These are phyloP conservation scores for Microsporum ferrugineum DNA, from an alignment of 2,329 filamentous ascomycete species.

Conservation along the genomic window DNA sequence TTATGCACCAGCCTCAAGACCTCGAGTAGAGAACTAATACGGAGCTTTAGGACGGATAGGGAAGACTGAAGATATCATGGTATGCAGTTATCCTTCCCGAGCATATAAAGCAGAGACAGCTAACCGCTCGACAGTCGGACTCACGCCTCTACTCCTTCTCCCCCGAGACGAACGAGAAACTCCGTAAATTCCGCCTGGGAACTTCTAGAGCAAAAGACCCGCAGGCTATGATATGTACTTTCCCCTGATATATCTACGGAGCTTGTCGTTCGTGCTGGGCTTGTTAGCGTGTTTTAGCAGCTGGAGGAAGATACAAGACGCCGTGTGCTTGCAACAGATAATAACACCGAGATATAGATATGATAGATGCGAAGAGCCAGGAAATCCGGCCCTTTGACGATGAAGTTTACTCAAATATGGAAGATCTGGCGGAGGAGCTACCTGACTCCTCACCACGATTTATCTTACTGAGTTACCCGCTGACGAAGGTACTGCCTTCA, in stretches of 20 bases:
- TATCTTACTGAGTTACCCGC: constrained; percentile 77
- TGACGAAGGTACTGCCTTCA: constrained; percentile 57
- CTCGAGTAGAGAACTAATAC: not conserved
- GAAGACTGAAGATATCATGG: not conserved
- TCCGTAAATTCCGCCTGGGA: constrained; percentile 86
- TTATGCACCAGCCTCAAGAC: not conserved
- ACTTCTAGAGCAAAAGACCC: constrained; percentile 78
- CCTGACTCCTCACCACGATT: constrained; percentile 87
- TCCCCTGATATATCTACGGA: not conserved
- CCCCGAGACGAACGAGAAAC: constrained; percentile 72
- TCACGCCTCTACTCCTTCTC: constrained; percentile 88
- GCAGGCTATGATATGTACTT: constrained; percentile 89
- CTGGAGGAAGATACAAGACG: not conserved
- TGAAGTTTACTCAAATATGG: constrained; percentile 68
- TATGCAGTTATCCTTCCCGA: not conserved
- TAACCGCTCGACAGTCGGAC: constrained; percentile 52
- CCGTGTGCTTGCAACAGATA: not conserved
- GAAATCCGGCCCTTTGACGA: constrained; percentile 80
- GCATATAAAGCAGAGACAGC: not conserved
- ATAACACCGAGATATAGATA: constrained; percentile 46
- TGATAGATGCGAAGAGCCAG: constrained; percentile 80
- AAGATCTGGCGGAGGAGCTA: constrained; percentile 74
- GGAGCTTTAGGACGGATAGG: not conserved
- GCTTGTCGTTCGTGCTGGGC: not conserved
- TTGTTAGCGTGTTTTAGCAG: not conserved